A percentile compares a stretch with the other conserved stretches of the same genome.
phyloP scores from a whole-genome alignment of 1,284 basidiomycete species.

The Termitomyces sp. region DNA sequence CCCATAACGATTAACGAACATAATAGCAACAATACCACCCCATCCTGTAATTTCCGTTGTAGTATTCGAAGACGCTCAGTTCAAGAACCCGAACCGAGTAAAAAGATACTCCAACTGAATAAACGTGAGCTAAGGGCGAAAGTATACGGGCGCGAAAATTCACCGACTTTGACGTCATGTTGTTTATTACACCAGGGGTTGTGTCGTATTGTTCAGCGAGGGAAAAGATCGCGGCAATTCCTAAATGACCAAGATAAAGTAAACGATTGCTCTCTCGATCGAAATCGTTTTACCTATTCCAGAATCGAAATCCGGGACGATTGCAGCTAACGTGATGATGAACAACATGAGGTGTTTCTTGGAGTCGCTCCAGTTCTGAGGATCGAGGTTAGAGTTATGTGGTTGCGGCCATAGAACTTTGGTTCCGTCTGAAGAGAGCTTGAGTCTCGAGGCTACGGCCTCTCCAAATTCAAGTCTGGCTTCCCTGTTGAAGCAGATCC shows the following conservation, averaged over 20 bases:
- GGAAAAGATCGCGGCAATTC: conserved; percentile 56
- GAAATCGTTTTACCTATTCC: conserved; percentile 43
- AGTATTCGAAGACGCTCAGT: not conserved
- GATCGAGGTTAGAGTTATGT: conserved; percentile 55
- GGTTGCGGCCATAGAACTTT: conserved; percentile 60
- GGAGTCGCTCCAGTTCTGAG: conserved; percentile 54
- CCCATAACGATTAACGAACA: conserved; percentile 56
- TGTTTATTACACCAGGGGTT: conserved; percentile 55
- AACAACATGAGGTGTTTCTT: conserved; percentile 50
- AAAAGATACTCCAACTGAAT: conserved; percentile 62
- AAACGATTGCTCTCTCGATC: too few relatives aligned
- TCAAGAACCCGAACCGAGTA: conserved; percentile 40
- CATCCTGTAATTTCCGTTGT: conserved; percentile 35
- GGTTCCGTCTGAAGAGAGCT: conserved; percentile 42
- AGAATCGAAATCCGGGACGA: conserved; percentile 66
- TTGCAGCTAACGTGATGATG: conserved; percentile 59
- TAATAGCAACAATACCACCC: conserved; percentile 55
- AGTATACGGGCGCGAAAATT: too few relatives aligned
- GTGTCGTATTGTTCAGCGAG: conserved; percentile 56
- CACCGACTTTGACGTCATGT: conserved; percentile 53
- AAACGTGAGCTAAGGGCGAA: not conserved
- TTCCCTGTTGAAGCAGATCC: conserved; percentile 13
- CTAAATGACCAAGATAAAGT: conserved; percentile 23
- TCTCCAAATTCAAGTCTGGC: conserved; percentile 46
- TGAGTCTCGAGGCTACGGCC: conserved; percentile 41